These are phyloP conservation scores for Phytopythium boreale DNA, from an alignment of 352 stramenopile genomes.

Conservation along the genomic window DNA sequence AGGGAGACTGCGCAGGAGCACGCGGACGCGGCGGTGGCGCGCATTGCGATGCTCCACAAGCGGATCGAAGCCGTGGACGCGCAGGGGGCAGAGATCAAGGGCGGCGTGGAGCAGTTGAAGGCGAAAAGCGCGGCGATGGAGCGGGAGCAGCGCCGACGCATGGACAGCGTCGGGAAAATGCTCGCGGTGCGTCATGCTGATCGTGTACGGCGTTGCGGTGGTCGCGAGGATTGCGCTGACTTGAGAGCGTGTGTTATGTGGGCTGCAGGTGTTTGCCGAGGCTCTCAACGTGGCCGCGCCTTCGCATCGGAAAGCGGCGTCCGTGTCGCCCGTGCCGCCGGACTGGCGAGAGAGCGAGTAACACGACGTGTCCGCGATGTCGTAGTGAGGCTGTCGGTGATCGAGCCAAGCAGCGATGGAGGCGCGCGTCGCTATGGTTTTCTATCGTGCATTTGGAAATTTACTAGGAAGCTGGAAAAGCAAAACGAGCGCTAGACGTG, in stretches of 20 bases:
- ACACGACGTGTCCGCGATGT: too few relatives aligned
- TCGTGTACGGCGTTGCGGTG: background rate
- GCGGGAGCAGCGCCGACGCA: constrained; percentile 61
- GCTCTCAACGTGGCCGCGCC: constrained; percentile 56
- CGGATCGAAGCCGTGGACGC: constrained; percentile 59
- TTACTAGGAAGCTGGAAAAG: background rate
- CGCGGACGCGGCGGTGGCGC: constrained; percentile 30
- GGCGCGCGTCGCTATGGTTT: background rate
- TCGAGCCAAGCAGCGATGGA: too few relatives aligned
- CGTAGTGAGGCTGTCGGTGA: too few relatives aligned
- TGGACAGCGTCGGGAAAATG: constrained; percentile 79
- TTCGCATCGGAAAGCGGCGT: background rate
- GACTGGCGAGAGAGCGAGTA: background rate
- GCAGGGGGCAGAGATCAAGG: constrained; percentile 29
- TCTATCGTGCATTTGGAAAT: background rate
- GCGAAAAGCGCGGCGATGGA: constrained; percentile 51
- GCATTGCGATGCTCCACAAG: constrained; percentile 43
- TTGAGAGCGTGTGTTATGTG: background rate
- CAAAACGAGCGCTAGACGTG: background rate
- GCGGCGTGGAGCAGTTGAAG: constrained; percentile 45
- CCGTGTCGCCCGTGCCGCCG: background rate
- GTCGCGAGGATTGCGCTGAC: background rate
- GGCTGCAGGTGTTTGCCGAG: constrained; percentile 58
- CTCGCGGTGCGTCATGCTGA: constrained; percentile 42
- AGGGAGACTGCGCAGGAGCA: constrained; percentile 54